These are phyloP conservation scores for Wickerhamomyces ciferrii DNA, from an alignment of 805 yeast genomes.

Conservation along the genomic window DNA sequence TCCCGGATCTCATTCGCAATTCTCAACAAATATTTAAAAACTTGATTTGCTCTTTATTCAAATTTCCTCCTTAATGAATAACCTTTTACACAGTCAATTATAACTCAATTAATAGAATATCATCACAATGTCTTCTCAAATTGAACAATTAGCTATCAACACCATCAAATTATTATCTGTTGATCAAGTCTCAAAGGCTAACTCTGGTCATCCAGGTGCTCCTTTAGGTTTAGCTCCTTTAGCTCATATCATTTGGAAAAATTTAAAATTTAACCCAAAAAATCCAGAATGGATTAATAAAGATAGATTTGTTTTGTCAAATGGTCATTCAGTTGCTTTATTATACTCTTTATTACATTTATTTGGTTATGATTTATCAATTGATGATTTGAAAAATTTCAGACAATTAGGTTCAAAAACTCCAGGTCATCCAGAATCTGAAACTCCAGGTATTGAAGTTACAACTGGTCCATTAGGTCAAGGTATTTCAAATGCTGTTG, in stretches of 20 bases:
- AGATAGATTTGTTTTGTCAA: constrained; percentile 91
- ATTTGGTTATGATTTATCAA: constrained; percentile 72
- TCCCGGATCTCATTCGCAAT: too few species aligned
- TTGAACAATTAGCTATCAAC: constrained; percentile 73
- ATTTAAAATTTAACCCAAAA: constrained; percentile 83
- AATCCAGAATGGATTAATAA: constrained; percentile 92
- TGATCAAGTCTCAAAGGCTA: constrained; percentile 82
- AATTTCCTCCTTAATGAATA: too few species aligned
- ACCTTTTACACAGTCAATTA: too few species aligned
- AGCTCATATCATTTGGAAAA: constrained; percentile 81
- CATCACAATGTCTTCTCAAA: constrained; percentile 17
- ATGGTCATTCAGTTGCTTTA: constrained; percentile 95
- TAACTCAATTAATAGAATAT: background rate
- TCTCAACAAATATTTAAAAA: background rate
- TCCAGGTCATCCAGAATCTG: constrained; percentile 97
- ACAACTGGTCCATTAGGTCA: constrained; percentile 99
- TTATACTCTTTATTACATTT: constrained; percentile 81
- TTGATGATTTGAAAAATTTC: constrained; percentile 86
- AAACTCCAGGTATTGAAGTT: constrained; percentile 90
- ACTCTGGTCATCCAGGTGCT: constrained; percentile 99
- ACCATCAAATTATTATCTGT: constrained; percentile 88
- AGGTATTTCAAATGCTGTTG: constrained; percentile 95
- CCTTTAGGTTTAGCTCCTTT: constrained; percentile 97
- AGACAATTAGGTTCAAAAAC: constrained; percentile 88
- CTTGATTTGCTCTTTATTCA: background rate